Base-by-base conservation (phyloP, 768 basidiomycete genomes). In the Calocybe indica region DNA sequence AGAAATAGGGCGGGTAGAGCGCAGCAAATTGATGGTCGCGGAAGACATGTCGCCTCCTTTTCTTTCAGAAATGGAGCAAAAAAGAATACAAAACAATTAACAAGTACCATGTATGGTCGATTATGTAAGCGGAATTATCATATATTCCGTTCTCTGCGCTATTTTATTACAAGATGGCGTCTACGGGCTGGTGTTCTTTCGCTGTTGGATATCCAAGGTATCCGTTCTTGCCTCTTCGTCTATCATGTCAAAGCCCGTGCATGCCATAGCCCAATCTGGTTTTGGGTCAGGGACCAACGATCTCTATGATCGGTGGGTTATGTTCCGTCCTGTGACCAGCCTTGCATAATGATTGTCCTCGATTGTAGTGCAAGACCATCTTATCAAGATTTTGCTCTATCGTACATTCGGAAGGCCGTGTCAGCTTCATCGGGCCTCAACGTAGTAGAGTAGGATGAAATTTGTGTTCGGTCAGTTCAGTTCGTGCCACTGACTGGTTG, bases 271-370 rank as follows among this genome's bases (percentile, higher is more conserved):
- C n/a, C 66, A 78, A 55, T 58, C 59, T 30, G 92, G 92, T 2
- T 95, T 92, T 56, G 85, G 79, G 1, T 58, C 67, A 12, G 92
- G 89, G 1, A 93, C 89, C 1, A 94, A 92, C 59, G 88, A 88
- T 40, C 66, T 88, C 3, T 92, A 92, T 57, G 84, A 92, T 55
- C 71, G 77, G 86, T 83, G 34, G 5, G 34, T 14, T 36, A 28
- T 49, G 31, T 40, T 28, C 39, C 37, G n/a, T 37, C 12, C 43
- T 28, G 8, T n/a, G 22, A 44, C 38, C 28, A 43, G 13, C 37
- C 34, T 30, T 40, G 22, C 5, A 43, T 46, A 43, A 46, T 35
- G 32, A 14, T 13, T 31, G 40, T 50, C 11, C 49, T 37, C 29
- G 10, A 2, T 32, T 13, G 12, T 56, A 91, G 90, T 35, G 85